Base-by-base conservation (phyloP, 345 rosid genomes). In the Moricandia moricandioides region DNA sequence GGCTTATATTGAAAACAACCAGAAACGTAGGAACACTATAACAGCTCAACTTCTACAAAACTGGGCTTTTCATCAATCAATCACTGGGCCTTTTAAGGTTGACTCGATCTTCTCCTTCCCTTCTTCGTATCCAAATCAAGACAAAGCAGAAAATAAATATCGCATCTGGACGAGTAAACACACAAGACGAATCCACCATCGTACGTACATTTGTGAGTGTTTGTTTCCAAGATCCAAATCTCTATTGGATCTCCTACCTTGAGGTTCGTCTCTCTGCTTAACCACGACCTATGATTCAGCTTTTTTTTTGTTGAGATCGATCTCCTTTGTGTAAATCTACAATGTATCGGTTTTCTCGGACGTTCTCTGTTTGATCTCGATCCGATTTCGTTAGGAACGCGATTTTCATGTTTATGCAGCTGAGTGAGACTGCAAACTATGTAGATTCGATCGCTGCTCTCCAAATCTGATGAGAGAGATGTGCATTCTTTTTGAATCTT, bases 231-330 rank as follows among this genome's bases (percentile, higher is more conserved):
- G 81, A 80, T 80, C 77, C 80, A 65, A 21, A 77, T 65, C 69
- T 27, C 71, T 14, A 21, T 65, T 35, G 26, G 35, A 70, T 76
- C 80, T 79, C 71, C 16, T 30, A 27, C 26, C 47, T 45, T 34
- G 29, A 83, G 86, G 84, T 83, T 78, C 26, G 72, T 67, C 16
- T 66, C 71, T 76, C 60, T 62, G 11, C 73, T 55, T 6, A 30
- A 16, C 72, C 2, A 31, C 10, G 12, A 17, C 62, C 30, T 8
- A 39, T 5, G 40, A 40, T 65, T 33, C 66, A 24, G 54, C 71
- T 58, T 34, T 43, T 43, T 30, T 30, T 33, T 52, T 5, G 33
- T 65, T 12, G 45, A 65, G 80, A 71, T 77, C 51, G 60, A 59
- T 67, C 66, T 55, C 45, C 7, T 30, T 29, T 30, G 58, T 8